These are phyloP conservation scores for Macaranga tanarius DNA, from an alignment of 441 rosid species.

Conservation along the genomic window DNA sequence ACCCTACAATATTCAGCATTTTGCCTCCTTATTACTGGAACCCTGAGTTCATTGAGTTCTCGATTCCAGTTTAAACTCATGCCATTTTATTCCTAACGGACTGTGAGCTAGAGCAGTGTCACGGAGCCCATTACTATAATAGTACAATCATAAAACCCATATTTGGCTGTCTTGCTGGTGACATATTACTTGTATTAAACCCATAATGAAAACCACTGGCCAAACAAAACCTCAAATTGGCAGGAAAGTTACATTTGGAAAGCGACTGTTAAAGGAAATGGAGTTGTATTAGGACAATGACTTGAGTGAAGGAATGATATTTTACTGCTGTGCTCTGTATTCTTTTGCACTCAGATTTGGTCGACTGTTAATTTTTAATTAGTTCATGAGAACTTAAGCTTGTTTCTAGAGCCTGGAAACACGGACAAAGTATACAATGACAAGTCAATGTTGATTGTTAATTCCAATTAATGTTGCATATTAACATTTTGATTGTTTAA, in stretches of 20 bases:
- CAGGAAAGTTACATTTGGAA: not conserved
- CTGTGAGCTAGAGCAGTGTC: not conserved
- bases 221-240: not conserved
- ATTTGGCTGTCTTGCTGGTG: not conserved
- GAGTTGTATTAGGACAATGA: not conserved
- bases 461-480: not conserved
- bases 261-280: too few relatives aligned
- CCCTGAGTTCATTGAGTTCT: not conserved
- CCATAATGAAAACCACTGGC: too few relatives aligned
- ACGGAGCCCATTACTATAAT: not conserved
- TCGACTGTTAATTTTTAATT: not conserved
- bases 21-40: not conserved
- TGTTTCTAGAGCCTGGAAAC: too few relatives aligned
- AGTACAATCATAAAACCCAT: not conserved
- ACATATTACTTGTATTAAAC: not conserved
- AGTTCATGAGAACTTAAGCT: not conserved
- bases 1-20: too few relatives aligned
- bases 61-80: not conserved
- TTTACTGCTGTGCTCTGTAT: not conserved
- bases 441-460: too few relatives aligned
- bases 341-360: not conserved
- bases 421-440: too few relatives aligned
- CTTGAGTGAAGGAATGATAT: not conserved
- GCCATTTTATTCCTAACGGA: too few relatives aligned
- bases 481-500: not conserved